Percentiles rank a stretch among this genome's conserved stretches.
Conservation (phyloP, 176 grass and related monocot species). For the Ananas comosus region DNA sequence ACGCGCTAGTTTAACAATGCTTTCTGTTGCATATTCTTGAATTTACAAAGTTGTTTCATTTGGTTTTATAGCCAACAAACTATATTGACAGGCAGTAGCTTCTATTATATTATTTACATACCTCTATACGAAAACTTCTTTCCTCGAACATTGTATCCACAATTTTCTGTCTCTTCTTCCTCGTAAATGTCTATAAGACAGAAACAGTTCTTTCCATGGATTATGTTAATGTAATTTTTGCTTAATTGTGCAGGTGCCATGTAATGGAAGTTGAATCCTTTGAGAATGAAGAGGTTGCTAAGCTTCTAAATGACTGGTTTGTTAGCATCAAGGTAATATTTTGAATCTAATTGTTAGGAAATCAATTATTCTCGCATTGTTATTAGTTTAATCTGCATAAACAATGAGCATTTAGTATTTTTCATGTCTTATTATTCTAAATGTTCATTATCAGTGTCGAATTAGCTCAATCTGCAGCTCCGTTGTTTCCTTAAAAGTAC, state of each 20-base stretch:
- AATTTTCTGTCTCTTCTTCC: background rate
- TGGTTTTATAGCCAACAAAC: too few relatives aligned
- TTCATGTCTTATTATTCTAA: too few relatives aligned
- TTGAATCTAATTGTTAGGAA: conserved; percentile 2
- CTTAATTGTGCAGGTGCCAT: conserved; percentile 62
- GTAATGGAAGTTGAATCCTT: conserved; percentile 98
- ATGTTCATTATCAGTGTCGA: too few relatives aligned
- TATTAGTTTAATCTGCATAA: background rate
- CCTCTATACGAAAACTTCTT: too few relatives aligned
- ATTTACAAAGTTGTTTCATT: too few relatives aligned
- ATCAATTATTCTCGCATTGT: background rate
- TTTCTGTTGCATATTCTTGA: too few relatives aligned
- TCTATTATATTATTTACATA: too few relatives aligned
- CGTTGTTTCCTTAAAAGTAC: background rate
- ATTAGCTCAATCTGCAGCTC: too few relatives aligned
- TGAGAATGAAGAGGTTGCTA: conserved; percentile 80
- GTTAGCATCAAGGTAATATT: conserved; percentile 85
- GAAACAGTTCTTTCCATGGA: background rate
- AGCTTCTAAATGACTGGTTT: conserved; percentile 87
- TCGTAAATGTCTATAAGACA: background rate
- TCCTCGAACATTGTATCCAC: too few relatives aligned
- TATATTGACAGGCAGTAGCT: too few relatives aligned
- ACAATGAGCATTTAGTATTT: too few relatives aligned
- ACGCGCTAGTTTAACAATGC: too few relatives aligned
- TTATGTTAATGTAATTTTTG: background rate